Evolutionary conservation across 2,329 filamentous ascomycete genomes (phyloP).

Genomic region (Aspergillus japonicus): DNA sequence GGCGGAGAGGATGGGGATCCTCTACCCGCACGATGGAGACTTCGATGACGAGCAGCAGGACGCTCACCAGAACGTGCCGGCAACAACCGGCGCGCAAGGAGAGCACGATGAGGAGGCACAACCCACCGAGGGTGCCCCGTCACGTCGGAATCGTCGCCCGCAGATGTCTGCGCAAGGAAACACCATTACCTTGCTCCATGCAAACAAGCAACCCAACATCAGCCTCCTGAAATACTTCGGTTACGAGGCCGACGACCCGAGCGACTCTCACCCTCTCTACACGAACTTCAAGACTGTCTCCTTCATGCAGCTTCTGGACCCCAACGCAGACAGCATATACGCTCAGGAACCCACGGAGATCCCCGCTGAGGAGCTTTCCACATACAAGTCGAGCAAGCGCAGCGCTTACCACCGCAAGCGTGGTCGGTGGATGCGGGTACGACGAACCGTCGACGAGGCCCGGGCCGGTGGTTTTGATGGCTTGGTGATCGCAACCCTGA

Average conservation of each 20-base stretch:
- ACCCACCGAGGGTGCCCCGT: background rate
- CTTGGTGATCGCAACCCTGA: constrained; percentile 75
- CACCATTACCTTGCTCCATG: constrained; percentile 59
- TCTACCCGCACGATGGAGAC: constrained; percentile 53
- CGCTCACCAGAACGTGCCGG: background rate
- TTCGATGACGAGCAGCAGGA: constrained; percentile 2
- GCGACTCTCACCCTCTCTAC: constrained; percentile 72
- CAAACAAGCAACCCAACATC: constrained; percentile 79
- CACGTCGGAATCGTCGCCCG: constrained; percentile 19
- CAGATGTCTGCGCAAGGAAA: constrained; percentile 52
- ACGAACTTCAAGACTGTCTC: constrained; percentile 79
- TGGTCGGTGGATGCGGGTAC: constrained; percentile 72
- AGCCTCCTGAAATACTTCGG: constrained; percentile 84
- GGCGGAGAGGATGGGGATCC: constrained; percentile 83
- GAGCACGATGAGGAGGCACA: constrained; percentile 25
- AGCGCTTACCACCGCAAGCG: constrained; percentile 88
- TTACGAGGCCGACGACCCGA: constrained; percentile 68
- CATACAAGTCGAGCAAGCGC: constrained; percentile 77
- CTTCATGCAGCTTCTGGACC: constrained; percentile 87
- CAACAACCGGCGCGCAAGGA: constrained; percentile 18
- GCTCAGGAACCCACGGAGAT: constrained; percentile 61
- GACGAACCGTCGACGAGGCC: constrained; percentile 70
- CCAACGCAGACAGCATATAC: constrained; percentile 72
- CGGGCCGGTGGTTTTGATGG: constrained; percentile 77
- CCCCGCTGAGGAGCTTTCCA: constrained; percentile 60